phyloP scores from a whole-genome alignment of 2,329 filamentous ascomycete genomes.

The Monosporascus sp. region DNA sequence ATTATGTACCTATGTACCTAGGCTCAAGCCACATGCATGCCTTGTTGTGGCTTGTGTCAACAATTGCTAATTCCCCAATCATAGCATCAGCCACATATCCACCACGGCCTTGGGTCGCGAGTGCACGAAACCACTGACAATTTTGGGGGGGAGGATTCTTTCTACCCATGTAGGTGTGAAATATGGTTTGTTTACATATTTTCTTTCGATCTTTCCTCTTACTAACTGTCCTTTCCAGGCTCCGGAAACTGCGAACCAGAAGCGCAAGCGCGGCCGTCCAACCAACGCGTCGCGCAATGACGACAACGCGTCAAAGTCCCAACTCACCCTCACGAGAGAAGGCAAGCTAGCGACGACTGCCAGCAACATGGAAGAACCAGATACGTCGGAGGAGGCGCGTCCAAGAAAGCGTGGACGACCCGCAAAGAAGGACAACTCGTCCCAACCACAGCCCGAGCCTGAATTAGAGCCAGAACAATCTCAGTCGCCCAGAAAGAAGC shows the following conservation, averaged over 20 bases:
- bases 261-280: conserved; percentile 39
- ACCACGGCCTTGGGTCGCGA: background rate
- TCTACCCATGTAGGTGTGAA: background rate
- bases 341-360: conserved; percentile 6
- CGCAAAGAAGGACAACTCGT: conserved; percentile 6
- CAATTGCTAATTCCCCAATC: background rate
- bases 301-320: conserved; percentile 19
- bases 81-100: background rate
- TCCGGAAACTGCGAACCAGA: conserved; percentile 26
- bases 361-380: conserved; percentile 4
- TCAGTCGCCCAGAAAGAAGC: conserved; percentile 18
- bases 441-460: conserved; percentile 4
- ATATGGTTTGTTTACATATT: conserved; percentile 5
- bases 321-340: conserved; percentile 12
- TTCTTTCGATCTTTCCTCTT: conserved; percentile 1
- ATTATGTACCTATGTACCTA: too few species aligned
- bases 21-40: background rate
- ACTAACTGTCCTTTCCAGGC: conserved; percentile 10
- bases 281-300: conserved; percentile 34
- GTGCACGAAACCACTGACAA: background rate
- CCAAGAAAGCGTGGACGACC: conserved; percentile 20
- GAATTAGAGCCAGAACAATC: conserved; percentile 11
- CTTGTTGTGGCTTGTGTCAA: background rate
- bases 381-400: conserved; percentile 14
- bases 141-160: background rate